Evolutionary conservation across 805 yeast genomes (phyloP).

Genomic region (Zygotorulaspora florentina): DNA sequence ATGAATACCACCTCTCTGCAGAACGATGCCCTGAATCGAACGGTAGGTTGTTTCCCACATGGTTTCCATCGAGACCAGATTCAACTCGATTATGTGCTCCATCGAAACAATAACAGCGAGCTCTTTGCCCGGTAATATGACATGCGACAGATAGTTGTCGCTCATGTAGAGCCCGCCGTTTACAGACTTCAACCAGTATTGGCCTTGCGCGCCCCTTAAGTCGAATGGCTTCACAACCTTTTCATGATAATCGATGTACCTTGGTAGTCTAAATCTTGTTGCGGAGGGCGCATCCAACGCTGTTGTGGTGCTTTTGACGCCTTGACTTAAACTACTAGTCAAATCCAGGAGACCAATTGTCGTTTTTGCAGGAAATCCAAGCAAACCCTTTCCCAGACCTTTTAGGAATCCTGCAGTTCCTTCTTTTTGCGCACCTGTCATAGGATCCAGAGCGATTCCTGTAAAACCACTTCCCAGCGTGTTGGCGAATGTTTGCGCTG

Average conservation of each 20-base stretch:
- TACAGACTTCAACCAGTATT: constrained; percentile 79
- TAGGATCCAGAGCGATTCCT: constrained; percentile 88
- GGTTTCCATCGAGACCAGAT: constrained; percentile 53
- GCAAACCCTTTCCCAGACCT: constrained; percentile 91
- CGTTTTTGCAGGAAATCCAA: constrained; percentile 94
- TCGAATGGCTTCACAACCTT: constrained; percentile 71
- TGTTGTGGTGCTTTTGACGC: constrained; percentile 87
- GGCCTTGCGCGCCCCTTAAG: constrained; percentile 88
- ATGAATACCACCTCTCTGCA: constrained; percentile 76
- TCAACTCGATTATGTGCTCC: constrained; percentile 62
- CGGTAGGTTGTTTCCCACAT: constrained; percentile 72
- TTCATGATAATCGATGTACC: constrained; percentile 62
- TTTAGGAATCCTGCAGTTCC: constrained; percentile 91
- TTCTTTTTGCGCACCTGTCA: constrained; percentile 80
- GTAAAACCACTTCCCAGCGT: constrained; percentile 83
- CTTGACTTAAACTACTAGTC: constrained; percentile 90
- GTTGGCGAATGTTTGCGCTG: constrained; percentile 85
- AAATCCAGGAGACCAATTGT: constrained; percentile 92
- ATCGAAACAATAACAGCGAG: constrained; percentile 72
- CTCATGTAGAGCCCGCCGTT: constrained; percentile 72
- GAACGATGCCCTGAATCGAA: constrained; percentile 62
- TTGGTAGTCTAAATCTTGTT: constrained; percentile 76
- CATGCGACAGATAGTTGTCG: constrained; percentile 82
- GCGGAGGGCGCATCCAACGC: constrained; percentile 77
- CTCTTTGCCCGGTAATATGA: constrained; percentile 76